A percentile compares a stretch with the other conserved stretches of the same genome.
These are phyloP conservation scores for Phaeophleospora eucalypticola DNA, from an alignment of 2,329 filamentous ascomycete species.

Conservation along the genomic window DNA sequence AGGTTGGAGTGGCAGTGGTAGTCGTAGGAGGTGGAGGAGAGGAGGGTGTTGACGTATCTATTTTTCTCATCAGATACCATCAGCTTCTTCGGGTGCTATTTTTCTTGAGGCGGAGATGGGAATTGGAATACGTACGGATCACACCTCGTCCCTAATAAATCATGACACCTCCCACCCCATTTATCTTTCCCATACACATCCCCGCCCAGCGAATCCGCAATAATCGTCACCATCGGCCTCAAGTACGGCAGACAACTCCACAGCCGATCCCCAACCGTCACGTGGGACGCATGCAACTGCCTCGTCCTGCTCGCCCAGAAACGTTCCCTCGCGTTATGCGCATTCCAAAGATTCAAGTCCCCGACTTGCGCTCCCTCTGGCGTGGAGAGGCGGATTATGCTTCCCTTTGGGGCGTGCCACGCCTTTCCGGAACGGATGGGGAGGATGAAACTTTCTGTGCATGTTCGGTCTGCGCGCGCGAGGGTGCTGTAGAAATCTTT, in stretches of 20 bases:
- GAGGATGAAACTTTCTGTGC: slow-evolving; percentile 46
- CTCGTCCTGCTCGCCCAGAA: slow-evolving; percentile 79
- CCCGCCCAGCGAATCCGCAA: slow-evolving; percentile 56
- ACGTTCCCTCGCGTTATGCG: slow-evolving; percentile 69
- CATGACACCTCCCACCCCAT: slow-evolving; percentile 66
- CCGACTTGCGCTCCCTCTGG: slow-evolving; percentile 68
- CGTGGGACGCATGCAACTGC: slow-evolving; percentile 73
- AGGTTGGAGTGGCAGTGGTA: slow-evolving; percentile 84
- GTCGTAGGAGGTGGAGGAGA: slow-evolving; percentile 68
- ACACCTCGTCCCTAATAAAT: slow-evolving; percentile 76
- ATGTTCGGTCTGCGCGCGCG: too few relatives aligned
- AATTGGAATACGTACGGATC: slow-evolving; percentile 64
- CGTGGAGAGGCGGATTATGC: slow-evolving; percentile 68
- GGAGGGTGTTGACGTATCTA: slow-evolving; percentile 67
- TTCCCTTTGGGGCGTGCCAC: slow-evolving; percentile 65
- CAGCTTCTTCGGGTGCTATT: too few relatives aligned
- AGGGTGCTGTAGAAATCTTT: slow-evolving; percentile 27
- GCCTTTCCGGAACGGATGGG: slow-evolving; percentile 70
- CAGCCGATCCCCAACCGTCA: slow-evolving; percentile 66
- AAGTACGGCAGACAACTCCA: slow-evolving; percentile 77
- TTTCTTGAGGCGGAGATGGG: too few relatives aligned
- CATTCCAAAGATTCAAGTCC: slow-evolving; percentile 79
- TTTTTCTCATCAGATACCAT: background rate
- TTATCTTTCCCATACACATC: slow-evolving; percentile 37
- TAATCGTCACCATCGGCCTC: slow-evolving; percentile 67